A percentile compares a stretch with the other conserved stretches of the same genome.
Evolutionary conservation across 495 filamentous ascomycete genomes (phyloP).

Genomic region (Mytilinidion resinicola): DNA sequence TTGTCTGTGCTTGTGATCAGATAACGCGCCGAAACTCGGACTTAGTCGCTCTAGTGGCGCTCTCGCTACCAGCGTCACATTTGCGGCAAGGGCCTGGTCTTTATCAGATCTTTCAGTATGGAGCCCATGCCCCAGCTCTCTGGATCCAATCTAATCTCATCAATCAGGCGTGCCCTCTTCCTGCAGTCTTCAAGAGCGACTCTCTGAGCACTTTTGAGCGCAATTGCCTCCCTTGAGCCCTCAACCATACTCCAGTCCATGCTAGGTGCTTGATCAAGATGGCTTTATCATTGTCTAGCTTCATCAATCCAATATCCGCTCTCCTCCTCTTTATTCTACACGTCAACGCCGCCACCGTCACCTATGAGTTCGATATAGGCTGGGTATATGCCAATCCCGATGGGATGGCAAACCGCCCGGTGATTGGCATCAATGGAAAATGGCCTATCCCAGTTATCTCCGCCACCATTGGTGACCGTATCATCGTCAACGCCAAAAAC

Average conservation of each 20-base stretch:
- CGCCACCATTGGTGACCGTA: slow-evolving; percentile 19
- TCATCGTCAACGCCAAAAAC: slow-evolving; percentile 28
- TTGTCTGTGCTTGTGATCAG: slow-evolving; percentile 7
- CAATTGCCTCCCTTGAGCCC: not conserved
- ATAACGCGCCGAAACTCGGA: slow-evolving; percentile 15
- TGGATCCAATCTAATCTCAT: slow-evolving; percentile 22
- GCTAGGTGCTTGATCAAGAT: slow-evolving; percentile 18
- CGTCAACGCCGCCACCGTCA: slow-evolving; percentile 55
- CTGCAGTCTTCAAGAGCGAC: not conserved
- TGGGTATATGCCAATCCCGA: slow-evolving; percentile 83
- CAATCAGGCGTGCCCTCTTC: slow-evolving; percentile 2
- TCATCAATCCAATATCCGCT: slow-evolving; percentile 32
- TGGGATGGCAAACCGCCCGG: slow-evolving; percentile 56
- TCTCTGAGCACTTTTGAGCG: not conserved
- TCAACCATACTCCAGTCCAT: not conserved
- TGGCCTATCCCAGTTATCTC: slow-evolving; percentile 24
- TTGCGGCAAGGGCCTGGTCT: not conserved
- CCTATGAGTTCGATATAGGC: slow-evolving; percentile 69
- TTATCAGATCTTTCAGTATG: slow-evolving; percentile 5
- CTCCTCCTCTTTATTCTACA: slow-evolving; percentile 34
- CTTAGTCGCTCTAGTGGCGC: not conserved
- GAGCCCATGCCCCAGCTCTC: slow-evolving; percentile 1
- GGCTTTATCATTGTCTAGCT: slow-evolving; percentile 38
- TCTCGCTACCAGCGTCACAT: too few species aligned
- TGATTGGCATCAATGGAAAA: slow-evolving; percentile 39